A percentile compares a stretch with the other conserved stretches of the same genome.
Evolutionary conservation across 306 rosid genomes (phyloP).

Genomic region (Sicyos edulis): DNA sequence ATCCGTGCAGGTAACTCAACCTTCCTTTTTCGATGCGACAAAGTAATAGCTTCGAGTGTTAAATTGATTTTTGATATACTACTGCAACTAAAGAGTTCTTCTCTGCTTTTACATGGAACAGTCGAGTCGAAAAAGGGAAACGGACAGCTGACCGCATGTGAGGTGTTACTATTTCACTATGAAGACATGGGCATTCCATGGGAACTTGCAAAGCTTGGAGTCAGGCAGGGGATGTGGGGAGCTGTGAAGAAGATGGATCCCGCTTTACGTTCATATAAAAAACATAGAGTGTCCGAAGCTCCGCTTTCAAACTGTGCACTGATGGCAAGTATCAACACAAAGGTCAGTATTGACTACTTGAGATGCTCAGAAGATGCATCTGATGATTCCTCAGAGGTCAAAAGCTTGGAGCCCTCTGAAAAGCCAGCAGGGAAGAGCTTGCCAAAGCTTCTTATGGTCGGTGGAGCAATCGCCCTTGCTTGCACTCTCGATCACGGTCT

Average conservation of each 20-base stretch:
- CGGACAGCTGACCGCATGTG: slow-evolving; percentile 69
- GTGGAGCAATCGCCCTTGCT: slow-evolving; percentile 85
- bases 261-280: slow-evolving; percentile 61
- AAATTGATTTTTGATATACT: neutral
- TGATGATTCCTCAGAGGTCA: slow-evolving; percentile 32
- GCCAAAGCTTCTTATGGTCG: slow-evolving; percentile 64
- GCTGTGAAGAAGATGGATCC: slow-evolving; percentile 88
- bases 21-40: too few relatives aligned
- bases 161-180: slow-evolving; percentile 71
- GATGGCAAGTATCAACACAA: slow-evolving; percentile 67
- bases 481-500: slow-evolving; percentile 86
- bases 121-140: slow-evolving; percentile 70
- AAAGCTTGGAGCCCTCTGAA: slow-evolving; percentile 34
- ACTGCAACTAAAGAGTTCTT: neutral
- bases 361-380: slow-evolving; percentile 43
- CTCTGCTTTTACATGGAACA: slow-evolving; percentile 33
- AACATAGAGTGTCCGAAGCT: slow-evolving; percentile 50
- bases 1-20: slow-evolving; percentile 46
- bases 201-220: slow-evolving; percentile 94
- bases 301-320: slow-evolving; percentile 50
- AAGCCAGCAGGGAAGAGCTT: slow-evolving; percentile 59
- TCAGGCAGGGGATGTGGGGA: slow-evolving; percentile 99
- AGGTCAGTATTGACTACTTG: slow-evolving; percentile 53
- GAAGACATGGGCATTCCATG: slow-evolving; percentile 99
- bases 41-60: neutral